Evolutionary conservation across 306 rosid species (phyloP), one percentile per base, ranked within the genome.

Genomic region (peach (Prunus persica)): DNA sequence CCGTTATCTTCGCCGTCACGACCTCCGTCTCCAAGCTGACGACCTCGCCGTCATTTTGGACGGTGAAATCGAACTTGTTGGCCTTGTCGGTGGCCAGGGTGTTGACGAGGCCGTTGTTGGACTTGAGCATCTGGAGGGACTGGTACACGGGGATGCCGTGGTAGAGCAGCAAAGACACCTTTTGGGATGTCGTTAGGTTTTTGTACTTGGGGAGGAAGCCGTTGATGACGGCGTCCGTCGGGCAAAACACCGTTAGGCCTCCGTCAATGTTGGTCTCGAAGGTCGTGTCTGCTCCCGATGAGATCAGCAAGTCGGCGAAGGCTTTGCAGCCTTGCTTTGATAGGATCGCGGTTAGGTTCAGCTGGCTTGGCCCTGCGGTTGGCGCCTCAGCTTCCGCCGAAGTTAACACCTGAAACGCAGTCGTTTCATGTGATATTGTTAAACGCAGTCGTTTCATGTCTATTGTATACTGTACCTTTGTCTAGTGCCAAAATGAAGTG

Each of bases 361-460:
- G 67, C 30, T 63, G 78, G 69, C 88, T 79, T 14, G 99, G 99
- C 0, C 85, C 91, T 0, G 93, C 73, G 0, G 93, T 89, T 0
- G 99, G 99, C 0, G 99, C 97, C 73, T 95, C 99, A 0, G 99
- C 99, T 16, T 95, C 99, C n/a, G 91, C 83, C 18, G 99, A 95
- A 32, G 88, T 92, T 5, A 95, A 8, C 0, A 80, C 82, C 91
- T 87, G 86, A 54, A 38, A 43, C 11, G 52, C 0, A 24, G 55
- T 38, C 68, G 57, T 24, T 60, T 73, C 65, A 60, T 24, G 65
- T 20, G 14, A 24, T 25, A 60, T 2, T 20, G 34, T 51, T 16
- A 51, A 51, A 18, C 56, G 9, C 18, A 4, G 43, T 38, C 43
- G 43, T 38, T 38, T 38, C 43, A 6, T 38, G 43, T 38, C 43